Evolutionary conservation across 352 stramenopile species (phyloP).

Genomic region (Globisporangium spinosum): DNA sequence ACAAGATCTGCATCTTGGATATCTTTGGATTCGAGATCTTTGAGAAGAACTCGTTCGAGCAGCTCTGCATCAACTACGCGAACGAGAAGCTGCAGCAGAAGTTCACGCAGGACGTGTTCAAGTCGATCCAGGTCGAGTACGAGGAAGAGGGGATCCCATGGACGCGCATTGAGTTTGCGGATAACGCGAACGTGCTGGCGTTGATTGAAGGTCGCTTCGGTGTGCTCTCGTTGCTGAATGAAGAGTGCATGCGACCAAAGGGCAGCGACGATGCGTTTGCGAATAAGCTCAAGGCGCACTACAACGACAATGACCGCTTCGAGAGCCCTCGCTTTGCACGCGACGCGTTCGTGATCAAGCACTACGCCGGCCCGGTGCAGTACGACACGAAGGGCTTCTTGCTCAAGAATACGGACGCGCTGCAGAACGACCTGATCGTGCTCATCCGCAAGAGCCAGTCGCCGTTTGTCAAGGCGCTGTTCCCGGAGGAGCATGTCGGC

Average conservation of each 20-base stretch:
- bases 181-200: slow-evolving; percentile 90
- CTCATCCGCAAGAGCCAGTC: slow-evolving; percentile 70
- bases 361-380: slow-evolving; percentile 94
- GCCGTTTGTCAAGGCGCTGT: slow-evolving; percentile 74
- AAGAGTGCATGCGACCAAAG: slow-evolving; percentile 90
- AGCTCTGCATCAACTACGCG: slow-evolving; percentile 84
- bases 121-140: slow-evolving; percentile 94
- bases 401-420: slow-evolving; percentile 96
- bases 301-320: slow-evolving; percentile 87
- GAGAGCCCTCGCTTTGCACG: slow-evolving; percentile 76
- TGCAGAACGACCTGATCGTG: slow-evolving; percentile 91
- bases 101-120: slow-evolving; percentile 90
- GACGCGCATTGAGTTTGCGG: slow-evolving; percentile 88
- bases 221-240: slow-evolving; percentile 92
- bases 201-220: slow-evolving; percentile 87
- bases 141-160: slow-evolving; percentile 93
- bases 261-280: slow-evolving; percentile 83
- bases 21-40: slow-evolving; percentile 99
- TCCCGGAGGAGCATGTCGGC: slow-evolving; percentile 62
- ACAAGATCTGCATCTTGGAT: slow-evolving; percentile 92
- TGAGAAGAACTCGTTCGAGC: slow-evolving; percentile 89
- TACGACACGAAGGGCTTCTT: slow-evolving; percentile 94
- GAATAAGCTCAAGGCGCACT: slow-evolving; percentile 87
- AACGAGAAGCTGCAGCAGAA: slow-evolving; percentile 85
- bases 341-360: slow-evolving; percentile 92